A percentile compares a stretch with the other conserved stretches of the same genome.
Evolutionary conservation across 345 rosid species (phyloP).

Genomic region (Eutrema japonicum): DNA sequence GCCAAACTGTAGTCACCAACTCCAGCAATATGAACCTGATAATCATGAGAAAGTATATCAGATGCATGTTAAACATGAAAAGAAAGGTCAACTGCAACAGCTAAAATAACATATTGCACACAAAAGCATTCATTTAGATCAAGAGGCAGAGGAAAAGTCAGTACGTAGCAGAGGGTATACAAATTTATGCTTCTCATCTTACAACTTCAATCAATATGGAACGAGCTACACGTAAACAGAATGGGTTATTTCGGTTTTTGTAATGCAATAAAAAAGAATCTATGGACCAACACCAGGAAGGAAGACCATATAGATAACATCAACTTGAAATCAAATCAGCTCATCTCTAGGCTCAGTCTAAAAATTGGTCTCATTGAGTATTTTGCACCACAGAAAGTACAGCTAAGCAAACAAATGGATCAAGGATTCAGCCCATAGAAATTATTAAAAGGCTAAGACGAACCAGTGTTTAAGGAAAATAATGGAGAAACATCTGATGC

Average conservation of each 20-base stretch:
- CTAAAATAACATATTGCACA: conserved; percentile 16
- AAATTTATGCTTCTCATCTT: conserved; percentile 13
- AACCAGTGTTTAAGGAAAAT: conserved; percentile 1
- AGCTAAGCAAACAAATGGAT: conserved; percentile 9
- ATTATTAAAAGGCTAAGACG: conserved; percentile 6
- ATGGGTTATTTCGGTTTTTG: neutral
- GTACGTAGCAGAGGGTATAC: neutral
- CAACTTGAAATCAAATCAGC: conserved; percentile 15
- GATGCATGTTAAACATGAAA: conserved; percentile 23
- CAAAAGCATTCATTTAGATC: conserved; percentile 14
- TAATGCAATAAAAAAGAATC: conserved; percentile 14
- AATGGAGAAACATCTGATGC: conserved; percentile 5
- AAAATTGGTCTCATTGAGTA: neutral
- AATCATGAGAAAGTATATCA: conserved; percentile 21
- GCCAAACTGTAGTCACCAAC: conserved; percentile 90
- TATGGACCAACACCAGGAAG: conserved; percentile 23
- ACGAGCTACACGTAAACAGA: conserved; percentile 22
- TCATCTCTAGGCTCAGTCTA: conserved; percentile 13
- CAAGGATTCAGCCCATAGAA: conserved; percentile 19
- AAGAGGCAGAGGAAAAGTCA: conserved; percentile 16
- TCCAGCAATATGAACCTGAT: conserved; percentile 97
- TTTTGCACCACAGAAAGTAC: conserved; percentile 18
- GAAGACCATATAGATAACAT: conserved; percentile 5
- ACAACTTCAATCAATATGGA: conserved; percentile 5
- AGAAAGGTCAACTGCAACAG: conserved; percentile 28